Evolutionary conservation across 306 rosid genomes (phyloP).

Genomic region (Alnus rubra): DNA sequence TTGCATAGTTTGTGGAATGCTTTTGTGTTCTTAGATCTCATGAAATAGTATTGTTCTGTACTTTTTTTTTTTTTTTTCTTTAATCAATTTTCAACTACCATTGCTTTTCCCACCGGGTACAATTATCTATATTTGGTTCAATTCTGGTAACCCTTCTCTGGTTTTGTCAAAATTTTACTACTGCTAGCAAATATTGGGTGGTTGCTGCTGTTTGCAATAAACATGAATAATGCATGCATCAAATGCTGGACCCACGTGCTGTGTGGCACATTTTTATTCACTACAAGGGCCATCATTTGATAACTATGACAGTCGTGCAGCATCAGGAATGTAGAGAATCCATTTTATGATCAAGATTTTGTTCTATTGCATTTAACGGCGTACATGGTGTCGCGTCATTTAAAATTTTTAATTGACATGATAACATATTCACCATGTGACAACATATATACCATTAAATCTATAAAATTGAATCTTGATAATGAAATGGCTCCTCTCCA

Average conservation of each 20-base stretch:
- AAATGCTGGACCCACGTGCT: background rate
- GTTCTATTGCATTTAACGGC: too few relatives aligned
- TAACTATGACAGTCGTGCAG: background rate
- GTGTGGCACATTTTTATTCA: background rate
- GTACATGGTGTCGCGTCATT: too few relatives aligned
- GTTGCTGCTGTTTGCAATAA: background rate
- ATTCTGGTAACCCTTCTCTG: background rate
- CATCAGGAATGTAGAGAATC: too few relatives aligned
- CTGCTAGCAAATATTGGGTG: background rate
- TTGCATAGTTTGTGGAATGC: constrained; percentile 73
- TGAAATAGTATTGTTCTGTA: constrained; percentile 32
- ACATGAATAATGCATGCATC: background rate
- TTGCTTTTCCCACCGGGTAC: background rate
- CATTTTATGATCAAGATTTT: too few relatives aligned
- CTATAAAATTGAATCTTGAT: too few relatives aligned
- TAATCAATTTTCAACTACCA: background rate
- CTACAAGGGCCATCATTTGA: background rate
- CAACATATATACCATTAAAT: too few relatives aligned
- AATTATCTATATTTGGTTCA: background rate
- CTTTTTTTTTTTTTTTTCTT: background rate
- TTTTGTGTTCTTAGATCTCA: constrained; percentile 63
- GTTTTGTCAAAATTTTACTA: background rate
- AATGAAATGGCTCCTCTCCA: too few relatives aligned
- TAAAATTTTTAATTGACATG: too few relatives aligned
- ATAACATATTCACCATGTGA: too few relatives aligned